These are phyloP conservation scores for Orobanche coerulescens DNA, from an alignment of 257 asterid genomes.

Conservation along the genomic window DNA sequence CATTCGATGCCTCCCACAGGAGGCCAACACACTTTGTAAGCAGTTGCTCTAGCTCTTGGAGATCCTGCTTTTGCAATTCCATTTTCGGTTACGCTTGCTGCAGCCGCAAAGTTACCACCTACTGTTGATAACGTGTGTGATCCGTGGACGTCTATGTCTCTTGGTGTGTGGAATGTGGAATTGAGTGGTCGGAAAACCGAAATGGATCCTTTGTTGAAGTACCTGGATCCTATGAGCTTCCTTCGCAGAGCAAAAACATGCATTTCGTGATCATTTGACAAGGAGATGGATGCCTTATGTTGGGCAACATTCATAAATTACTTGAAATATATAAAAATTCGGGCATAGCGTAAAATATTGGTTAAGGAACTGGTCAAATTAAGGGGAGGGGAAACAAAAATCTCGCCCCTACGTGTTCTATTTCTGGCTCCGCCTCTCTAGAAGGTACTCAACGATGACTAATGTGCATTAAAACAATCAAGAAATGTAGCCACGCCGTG, in stretches of 20 bases:
- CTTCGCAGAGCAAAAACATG: slow-evolving; percentile 33
- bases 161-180: slow-evolving; percentile 52
- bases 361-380: no score
- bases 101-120: slow-evolving; percentile 61
- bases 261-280: no score
- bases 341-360: no score
- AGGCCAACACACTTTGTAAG: slow-evolving; percentile 94
- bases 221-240: slow-evolving; percentile 91
- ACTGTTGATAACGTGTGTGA: slow-evolving; percentile 90
- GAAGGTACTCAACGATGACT: no score
- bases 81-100: slow-evolving; percentile 69
- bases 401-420: no score
- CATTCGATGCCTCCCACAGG: slow-evolving; percentile 53
- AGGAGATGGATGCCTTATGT: no score
- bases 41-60: slow-evolving; percentile 77
- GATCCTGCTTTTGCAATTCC: slow-evolving; percentile 95
- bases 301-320: no score
- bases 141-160: slow-evolving; percentile 77
- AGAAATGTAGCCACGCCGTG: no score
- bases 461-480: no score
- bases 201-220: slow-evolving; percentile 68
- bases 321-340: no score
- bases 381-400: no score
- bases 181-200: slow-evolving; percentile 58
- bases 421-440: no score